Evolutionary conservation across 345 rosid genomes (phyloP).

Genomic region (Bruguiera sexangula): DNA sequence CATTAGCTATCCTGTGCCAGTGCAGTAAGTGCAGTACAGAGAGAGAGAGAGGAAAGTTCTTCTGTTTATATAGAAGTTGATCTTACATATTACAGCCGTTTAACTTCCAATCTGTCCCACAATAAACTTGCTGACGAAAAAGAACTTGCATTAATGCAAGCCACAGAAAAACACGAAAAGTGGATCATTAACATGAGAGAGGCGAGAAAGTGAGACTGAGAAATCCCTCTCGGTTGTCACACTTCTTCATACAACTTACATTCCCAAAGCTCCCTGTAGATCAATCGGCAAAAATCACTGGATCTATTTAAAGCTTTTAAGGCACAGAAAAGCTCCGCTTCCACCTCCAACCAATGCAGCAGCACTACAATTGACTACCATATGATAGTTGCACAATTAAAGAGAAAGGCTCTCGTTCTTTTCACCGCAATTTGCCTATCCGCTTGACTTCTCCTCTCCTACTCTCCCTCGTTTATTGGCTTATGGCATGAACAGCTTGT

Average conservation of each 20-base stretch:
- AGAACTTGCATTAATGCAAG: conserved; percentile 30
- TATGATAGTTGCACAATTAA: neutral
- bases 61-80: conserved; percentile 7
- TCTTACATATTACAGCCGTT: conserved; percentile 12
- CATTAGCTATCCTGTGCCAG: too few relatives aligned
- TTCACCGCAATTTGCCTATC: neutral
- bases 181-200: neutral
- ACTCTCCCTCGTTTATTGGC: neutral
- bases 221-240: conserved; percentile 32
- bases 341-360: conserved; percentile 6
- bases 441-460: neutral
- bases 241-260: conserved; percentile 29
- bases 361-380: neutral
- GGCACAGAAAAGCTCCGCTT: conserved; percentile 16
- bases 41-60: neutral
- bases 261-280: conserved; percentile 35
- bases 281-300: conserved; percentile 17
- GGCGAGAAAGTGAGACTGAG: neutral
- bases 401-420: neutral
- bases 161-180: neutral
- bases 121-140: neutral
- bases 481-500: conserved; percentile 76
- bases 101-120: conserved; percentile 22
- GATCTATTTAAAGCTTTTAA: conserved; percentile 10
- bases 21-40: neutral